phyloP scores from a whole-genome alignment of 2,329 filamentous ascomycete genomes.

The Colletotrichum falcatum region DNA sequence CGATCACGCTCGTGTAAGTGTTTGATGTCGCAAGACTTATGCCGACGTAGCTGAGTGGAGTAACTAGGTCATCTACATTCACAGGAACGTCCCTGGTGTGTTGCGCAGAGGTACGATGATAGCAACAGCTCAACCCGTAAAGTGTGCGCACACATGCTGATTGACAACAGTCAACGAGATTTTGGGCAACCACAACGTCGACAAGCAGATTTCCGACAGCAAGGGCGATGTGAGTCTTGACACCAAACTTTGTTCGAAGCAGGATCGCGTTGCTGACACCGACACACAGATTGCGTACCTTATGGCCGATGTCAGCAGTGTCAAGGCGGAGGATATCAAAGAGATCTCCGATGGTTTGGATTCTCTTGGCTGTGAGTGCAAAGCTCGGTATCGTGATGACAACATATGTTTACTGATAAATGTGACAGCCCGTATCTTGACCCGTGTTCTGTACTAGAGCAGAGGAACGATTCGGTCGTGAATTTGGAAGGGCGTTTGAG shows the following conservation, averaged over 20 bases:
- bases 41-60: slow-evolving; percentile 35
- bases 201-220: slow-evolving; percentile 98
- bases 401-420: slow-evolving; percentile 19
- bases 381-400: neutral
- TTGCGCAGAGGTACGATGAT: slow-evolving; percentile 75
- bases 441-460: slow-evolving; percentile 59
- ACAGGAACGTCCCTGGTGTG: slow-evolving; percentile 96
- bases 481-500: slow-evolving; percentile 29
- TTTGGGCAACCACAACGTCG: slow-evolving; percentile 94
- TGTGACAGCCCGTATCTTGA: slow-evolving; percentile 57
- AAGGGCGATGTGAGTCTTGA: slow-evolving; percentile 79
- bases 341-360: slow-evolving; percentile 87
- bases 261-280: slow-evolving; percentile 39
- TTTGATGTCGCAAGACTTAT: neutral
- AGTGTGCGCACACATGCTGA: neutral
- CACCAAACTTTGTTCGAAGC: neutral
- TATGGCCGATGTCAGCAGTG: slow-evolving; percentile 96
- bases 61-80: slow-evolving; percentile 86
- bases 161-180: slow-evolving; percentile 83
- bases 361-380: slow-evolving; percentile 77
- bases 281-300: slow-evolving; percentile 81
- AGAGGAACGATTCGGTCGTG: neutral
- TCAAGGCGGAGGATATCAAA: slow-evolving; percentile 84
- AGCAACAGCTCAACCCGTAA: neutral
- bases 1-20: slow-evolving; percentile 82